These are phyloP conservation scores for Umbelopsis isabellina DNA, from an alignment of 192 early-diverging fungal species.

Conservation along the genomic window DNA sequence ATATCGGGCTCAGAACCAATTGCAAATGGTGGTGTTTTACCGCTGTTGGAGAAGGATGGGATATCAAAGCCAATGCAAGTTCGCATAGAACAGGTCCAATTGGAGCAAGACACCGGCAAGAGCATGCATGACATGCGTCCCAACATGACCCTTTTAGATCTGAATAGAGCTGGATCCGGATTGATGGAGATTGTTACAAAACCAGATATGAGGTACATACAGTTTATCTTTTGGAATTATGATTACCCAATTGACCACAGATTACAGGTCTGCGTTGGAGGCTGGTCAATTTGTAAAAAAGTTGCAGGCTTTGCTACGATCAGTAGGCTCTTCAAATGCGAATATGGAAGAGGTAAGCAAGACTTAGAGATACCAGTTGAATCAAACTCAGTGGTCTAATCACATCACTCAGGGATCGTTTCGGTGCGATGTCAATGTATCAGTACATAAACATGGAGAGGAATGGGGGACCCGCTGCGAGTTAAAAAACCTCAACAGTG, in stretches of 20 bases:
- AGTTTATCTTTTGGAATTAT: background rate
- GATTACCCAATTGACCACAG: too few species aligned
- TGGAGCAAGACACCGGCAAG: constrained; percentile 95
- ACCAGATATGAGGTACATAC: constrained; percentile 69
- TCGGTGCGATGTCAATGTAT: constrained; percentile 94
- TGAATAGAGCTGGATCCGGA: constrained; percentile 87
- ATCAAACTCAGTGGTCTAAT: background rate
- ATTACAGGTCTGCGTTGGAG: constrained; percentile 64
- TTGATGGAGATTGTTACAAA: constrained; percentile 92
- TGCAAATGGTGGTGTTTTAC: constrained; percentile 70
- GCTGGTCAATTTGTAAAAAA: constrained; percentile 78
- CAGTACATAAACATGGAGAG: constrained; percentile 62
- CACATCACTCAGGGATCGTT: constrained; percentile 66
- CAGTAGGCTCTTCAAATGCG: constrained; percentile 70
- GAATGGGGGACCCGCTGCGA: constrained; percentile 72
- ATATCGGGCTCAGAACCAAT: constrained; percentile 62
- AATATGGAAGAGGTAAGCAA: constrained; percentile 82
- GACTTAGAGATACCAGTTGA: background rate
- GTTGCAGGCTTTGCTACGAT: constrained; percentile 72
- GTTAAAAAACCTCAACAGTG: constrained; percentile 81
- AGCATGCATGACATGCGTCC: constrained; percentile 65
- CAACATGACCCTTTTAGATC: constrained; percentile 72
- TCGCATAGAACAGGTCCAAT: constrained; percentile 82
- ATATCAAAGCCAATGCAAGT: constrained; percentile 53
- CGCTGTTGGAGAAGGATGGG: constrained; percentile 62